Conservation (phyloP, 2,329 filamentous ascomycete genomes). For the Epichloe glyceriae region DNA sequence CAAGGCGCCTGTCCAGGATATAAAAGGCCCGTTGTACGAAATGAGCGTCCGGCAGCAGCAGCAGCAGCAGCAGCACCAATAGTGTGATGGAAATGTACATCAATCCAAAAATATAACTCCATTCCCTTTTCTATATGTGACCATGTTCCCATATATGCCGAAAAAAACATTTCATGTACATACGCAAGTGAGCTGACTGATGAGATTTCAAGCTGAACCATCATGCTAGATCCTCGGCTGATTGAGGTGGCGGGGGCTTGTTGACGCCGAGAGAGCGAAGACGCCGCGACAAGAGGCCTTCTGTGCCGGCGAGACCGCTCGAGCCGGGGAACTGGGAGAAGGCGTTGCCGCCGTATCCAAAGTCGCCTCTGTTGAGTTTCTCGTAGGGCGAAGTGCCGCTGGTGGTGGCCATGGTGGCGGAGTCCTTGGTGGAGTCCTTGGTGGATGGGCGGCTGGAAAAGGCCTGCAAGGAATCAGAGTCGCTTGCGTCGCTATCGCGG, state of each 20-base stretch:
- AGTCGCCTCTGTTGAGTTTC: conserved; percentile 55
- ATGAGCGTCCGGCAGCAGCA: no score
- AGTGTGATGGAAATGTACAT: no score
- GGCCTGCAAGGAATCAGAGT: conserved; percentile 16
- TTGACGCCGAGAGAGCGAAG: conserved; percentile 49
- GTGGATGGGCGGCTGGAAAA: conserved; percentile 21
- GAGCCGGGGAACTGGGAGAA: conserved; percentile 24
- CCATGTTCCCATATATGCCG: no score
- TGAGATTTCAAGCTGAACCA: no score
- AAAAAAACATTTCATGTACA: no score
- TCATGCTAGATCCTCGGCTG: conserved; percentile 7
- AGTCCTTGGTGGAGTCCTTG: conserved; percentile 25
- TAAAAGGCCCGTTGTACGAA: no score
- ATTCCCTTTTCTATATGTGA: no score
- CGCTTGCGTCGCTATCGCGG: conserved; percentile 19
- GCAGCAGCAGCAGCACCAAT: no score
- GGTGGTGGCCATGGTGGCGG: conserved; percentile 15
- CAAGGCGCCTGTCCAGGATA: no score
- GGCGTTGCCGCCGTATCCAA: conserved; percentile 46
- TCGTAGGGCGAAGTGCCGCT: conserved; percentile 33
- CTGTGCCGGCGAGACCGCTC: conserved; percentile 26
- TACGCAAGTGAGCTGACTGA: no score
- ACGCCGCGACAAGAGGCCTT: conserved; percentile 58
- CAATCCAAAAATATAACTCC: no score
- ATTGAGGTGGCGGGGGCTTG: conserved; percentile 5